Base-by-base conservation (phyloP, 148 eudicot species). In the Limonium bicolor region DNA sequence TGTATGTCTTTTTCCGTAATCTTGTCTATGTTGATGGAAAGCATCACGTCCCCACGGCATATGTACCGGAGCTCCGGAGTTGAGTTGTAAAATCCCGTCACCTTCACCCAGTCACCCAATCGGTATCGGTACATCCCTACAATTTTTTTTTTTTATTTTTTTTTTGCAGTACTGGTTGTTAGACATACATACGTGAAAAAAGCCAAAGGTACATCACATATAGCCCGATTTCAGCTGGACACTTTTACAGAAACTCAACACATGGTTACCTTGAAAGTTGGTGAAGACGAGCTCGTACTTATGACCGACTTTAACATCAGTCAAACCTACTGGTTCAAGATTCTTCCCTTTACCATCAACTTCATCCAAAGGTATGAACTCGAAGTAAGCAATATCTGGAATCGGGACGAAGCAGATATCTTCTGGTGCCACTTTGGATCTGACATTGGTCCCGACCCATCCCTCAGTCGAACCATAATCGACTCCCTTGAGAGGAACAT, bases 381-480 rank as follows among this genome's bases (percentile, higher is more conserved):
- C 87, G n/a, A 71, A 79, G 62, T 68, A 79, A 3, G 68, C 82
- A 33, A 74, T 74, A 47, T 74, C 66, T 2, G 87, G 87, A 51
- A 54, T 57, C 31, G 71, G 78, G 0, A 71, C 68, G 48, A 55
- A 79, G 34, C 66, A 66, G 19, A 58, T 69, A 17, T 25, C 10
- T 32, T 79, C 78, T 0, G 87, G 87, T 11, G 76, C 63, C 12
- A 51, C 31, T n/a, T 44, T 65, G 0, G 87, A 82, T 56, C 69
- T 72, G n/a, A 79, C 67, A 63, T 79, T 79, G 23, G 78, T 77
- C 16, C 66, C 87, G 20, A 79, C 61, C 82, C 78, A 71, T 14
- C 82, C 82, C 46, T 79, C 87, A 0, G 87, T 67, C 23, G 82
- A 45, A 30, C 82, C 87, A 34, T 79, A 79, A 61, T 79, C 82